These are phyloP conservation scores for Sphaceloma murrayae DNA, from an alignment of 2,329 filamentous ascomycete genomes.

Conservation along the genomic window DNA sequence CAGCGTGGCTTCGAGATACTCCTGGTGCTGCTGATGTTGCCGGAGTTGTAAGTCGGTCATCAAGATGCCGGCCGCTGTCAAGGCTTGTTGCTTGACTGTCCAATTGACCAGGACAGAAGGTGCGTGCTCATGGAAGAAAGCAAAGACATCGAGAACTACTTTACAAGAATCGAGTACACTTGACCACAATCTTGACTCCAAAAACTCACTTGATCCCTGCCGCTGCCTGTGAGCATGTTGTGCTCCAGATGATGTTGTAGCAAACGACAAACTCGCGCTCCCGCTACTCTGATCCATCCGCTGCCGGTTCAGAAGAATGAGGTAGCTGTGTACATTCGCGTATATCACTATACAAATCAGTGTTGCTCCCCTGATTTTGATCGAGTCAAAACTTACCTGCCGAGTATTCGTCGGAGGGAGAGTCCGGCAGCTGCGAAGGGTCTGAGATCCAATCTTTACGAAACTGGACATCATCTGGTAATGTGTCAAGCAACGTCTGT, in stretches of 20 bases:
- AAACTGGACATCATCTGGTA: constrained; percentile 40
- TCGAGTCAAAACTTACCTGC: constrained; percentile 30
- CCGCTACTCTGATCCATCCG: constrained; percentile 27
- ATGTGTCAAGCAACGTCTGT: constrained; percentile 35
- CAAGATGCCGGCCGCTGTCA: constrained; percentile 43
- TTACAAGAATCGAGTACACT: constrained; percentile 36
- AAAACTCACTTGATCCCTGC: not conserved
- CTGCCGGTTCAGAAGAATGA: constrained; percentile 42
- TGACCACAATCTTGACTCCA: constrained; percentile 26
- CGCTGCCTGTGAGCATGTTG: too few species aligned
- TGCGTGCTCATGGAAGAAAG: constrained; percentile 38
- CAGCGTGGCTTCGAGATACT: constrained; percentile 9
- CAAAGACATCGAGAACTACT: constrained; percentile 36
- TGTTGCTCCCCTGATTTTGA: not conserved
- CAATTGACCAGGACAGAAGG: constrained; percentile 39
- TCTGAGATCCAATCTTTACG: constrained; percentile 36
- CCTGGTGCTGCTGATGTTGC: not conserved
- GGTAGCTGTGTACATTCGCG: constrained; percentile 40
- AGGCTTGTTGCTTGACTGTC: constrained; percentile 42
- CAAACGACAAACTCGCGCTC: not conserved
- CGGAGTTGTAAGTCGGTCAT: constrained; percentile 20
- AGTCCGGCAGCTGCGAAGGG: constrained; percentile 35
- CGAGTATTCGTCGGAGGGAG: constrained; percentile 39
- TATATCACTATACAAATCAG: constrained; percentile 40
- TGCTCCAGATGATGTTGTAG: not conserved